These are phyloP conservation scores for Aspergillus panamensis DNA, from an alignment of 495 filamentous ascomycete genomes.

Conservation along the genomic window DNA sequence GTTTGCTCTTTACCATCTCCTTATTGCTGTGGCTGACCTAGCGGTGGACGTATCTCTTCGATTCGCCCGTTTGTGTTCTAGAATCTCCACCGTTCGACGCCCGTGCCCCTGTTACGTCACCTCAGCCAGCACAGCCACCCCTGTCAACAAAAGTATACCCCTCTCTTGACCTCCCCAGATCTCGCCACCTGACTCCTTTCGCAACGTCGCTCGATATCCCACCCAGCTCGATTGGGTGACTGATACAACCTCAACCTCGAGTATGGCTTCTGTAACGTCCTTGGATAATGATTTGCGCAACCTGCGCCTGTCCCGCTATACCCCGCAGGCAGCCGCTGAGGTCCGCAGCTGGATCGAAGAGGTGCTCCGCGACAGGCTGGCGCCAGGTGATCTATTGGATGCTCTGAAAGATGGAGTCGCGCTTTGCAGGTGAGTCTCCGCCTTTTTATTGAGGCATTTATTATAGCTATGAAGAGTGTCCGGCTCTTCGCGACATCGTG, in stretches of 20 bases:
- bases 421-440: conserved; percentile 75
- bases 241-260: conserved; percentile 13
- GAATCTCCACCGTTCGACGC: not conserved
- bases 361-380: conserved; percentile 67
- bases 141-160: conserved; percentile 14
- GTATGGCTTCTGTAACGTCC: conserved; percentile 91
- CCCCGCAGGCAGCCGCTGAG: conserved; percentile 84
- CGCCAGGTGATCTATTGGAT: conserved; percentile 74
- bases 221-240: conserved; percentile 10
- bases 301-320: conserved; percentile 90
- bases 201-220: conserved; percentile 3
- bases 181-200: conserved; percentile 1
- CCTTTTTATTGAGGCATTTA: not conserved
- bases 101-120: conserved; percentile 10
- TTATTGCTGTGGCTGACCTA: too few relatives aligned
- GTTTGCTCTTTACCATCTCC: not conserved
- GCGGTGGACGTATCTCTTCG: too few relatives aligned
- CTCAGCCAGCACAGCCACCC: not conserved
- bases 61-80: not conserved
- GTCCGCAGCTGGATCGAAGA: conserved; percentile 84
- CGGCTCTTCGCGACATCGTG: not conserved
- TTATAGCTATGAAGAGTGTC: not conserved
- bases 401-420: conserved; percentile 83
- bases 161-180: not conserved
- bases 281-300: conserved; percentile 94